Conservation (phyloP, 495 filamentous ascomycete genomes). For the Penicillium angulare region DNA sequence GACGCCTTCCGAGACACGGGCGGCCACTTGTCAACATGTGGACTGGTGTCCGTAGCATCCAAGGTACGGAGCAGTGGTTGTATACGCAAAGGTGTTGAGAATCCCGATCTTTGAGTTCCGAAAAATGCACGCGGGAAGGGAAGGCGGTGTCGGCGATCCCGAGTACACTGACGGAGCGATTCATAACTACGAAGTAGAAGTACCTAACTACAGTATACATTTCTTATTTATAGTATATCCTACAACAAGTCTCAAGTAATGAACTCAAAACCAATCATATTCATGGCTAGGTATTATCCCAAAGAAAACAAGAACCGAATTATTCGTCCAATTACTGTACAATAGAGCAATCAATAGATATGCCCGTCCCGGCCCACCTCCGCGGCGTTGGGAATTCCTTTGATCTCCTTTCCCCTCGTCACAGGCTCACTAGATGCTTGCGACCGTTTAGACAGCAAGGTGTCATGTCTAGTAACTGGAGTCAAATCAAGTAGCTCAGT, state of each 20-base stretch:
- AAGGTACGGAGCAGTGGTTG: slow-evolving; percentile 14
- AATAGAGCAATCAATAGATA: slow-evolving; percentile 32
- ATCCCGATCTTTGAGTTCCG: slow-evolving; percentile 17
- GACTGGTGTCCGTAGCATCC: slow-evolving; percentile 16
- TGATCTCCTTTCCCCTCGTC: slow-evolving; percentile 39
- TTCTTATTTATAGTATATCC: no score
- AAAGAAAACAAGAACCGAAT: neutral
- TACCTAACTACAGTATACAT: no score
- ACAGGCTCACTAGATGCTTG: slow-evolving; percentile 28
- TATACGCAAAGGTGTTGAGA: neutral
- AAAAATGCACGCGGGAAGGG: slow-evolving; percentile 27
- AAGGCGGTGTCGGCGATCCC: slow-evolving; percentile 28
- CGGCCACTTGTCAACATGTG: slow-evolving; percentile 43
- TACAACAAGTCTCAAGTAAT: neutral
- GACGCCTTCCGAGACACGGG: slow-evolving; percentile 40
- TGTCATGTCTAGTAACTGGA: slow-evolving; percentile 25
- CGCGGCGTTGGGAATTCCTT: slow-evolving; percentile 48
- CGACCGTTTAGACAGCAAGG: slow-evolving; percentile 28
- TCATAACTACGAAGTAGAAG: no score
- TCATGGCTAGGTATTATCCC: neutral
- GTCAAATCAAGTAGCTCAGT: slow-evolving; percentile 32
- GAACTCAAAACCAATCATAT: slow-evolving; percentile 4
- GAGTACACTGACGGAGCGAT: slow-evolving; percentile 2
- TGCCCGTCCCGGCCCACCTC: slow-evolving; percentile 44
- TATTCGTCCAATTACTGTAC: slow-evolving; percentile 1